These are phyloP conservation scores for Penicillium sp. DNA, from an alignment of 2,329 filamentous ascomycete genomes.

Conservation along the genomic window DNA sequence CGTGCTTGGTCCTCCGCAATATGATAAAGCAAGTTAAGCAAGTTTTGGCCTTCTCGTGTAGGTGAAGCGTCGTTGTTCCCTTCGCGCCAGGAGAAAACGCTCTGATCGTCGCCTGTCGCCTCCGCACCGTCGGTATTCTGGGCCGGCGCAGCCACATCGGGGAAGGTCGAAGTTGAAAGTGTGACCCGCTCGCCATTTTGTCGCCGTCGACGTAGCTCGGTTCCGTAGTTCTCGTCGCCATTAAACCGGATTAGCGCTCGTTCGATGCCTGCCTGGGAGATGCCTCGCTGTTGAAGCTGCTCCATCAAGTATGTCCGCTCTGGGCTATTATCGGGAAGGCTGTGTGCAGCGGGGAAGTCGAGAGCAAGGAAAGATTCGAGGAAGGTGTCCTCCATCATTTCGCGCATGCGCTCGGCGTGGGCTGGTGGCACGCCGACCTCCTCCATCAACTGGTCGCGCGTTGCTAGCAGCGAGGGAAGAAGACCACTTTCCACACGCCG, in stretches of 20 bases:
- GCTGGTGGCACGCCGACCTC: slow-evolving; percentile 38
- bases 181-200: slow-evolving; percentile 41
- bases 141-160: slow-evolving; percentile 25
- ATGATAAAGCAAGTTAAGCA: slow-evolving; percentile 81
- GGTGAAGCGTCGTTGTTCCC: slow-evolving; percentile 42
- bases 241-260: slow-evolving; percentile 41
- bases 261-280: slow-evolving; percentile 38
- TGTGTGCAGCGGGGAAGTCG: slow-evolving; percentile 40
- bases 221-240: slow-evolving; percentile 39
- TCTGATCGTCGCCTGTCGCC: slow-evolving; percentile 43
- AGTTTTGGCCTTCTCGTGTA: slow-evolving; percentile 65
- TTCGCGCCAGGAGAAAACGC: slow-evolving; percentile 46
- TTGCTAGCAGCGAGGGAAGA: slow-evolving; percentile 43
- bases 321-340: slow-evolving; percentile 30
- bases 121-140: slow-evolving; percentile 35
- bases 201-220: slow-evolving; percentile 38
- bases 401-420: slow-evolving; percentile 42
- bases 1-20: slow-evolving; percentile 92
- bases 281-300: slow-evolving; percentile 40
- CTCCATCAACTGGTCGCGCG: slow-evolving; percentile 43
- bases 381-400: slow-evolving; percentile 46
- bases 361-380: slow-evolving; percentile 44
- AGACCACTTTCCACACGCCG: slow-evolving; percentile 42
- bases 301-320: slow-evolving; percentile 39
- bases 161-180: slow-evolving; percentile 34